phyloP scores from a whole-genome alignment of 2,329 filamentous ascomycete genomes.

The Emydomyces testavorans region DNA sequence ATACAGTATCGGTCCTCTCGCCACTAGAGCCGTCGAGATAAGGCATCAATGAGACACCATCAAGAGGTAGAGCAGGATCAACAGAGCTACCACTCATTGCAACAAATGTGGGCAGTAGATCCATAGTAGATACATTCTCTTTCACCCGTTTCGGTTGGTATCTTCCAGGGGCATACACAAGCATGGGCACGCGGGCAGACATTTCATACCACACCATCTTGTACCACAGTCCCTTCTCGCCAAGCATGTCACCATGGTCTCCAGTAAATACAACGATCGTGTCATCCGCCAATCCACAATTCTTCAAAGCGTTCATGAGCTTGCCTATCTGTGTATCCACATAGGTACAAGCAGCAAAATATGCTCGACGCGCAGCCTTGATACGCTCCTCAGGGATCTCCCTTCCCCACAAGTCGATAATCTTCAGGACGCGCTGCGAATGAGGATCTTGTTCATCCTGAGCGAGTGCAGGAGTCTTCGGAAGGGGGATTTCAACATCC shows the following conservation, averaged over 20 bases:
- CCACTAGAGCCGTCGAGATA: conserved; percentile 51
- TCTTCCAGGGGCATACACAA: conserved; percentile 66
- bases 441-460: conserved; percentile 77
- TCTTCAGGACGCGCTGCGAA: conserved; percentile 73
- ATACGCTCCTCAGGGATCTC: conserved; percentile 77
- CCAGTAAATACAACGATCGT: conserved; percentile 88
- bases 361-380: conserved; percentile 72
- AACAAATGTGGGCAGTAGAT: conserved; percentile 78
- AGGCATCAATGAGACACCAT: conserved; percentile 71
- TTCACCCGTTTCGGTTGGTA: conserved; percentile 66
- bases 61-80: conserved; percentile 63
- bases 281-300: conserved; percentile 68
- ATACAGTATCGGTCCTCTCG: conserved; percentile 63
- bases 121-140: conserved; percentile 81
- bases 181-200: conserved; percentile 76
- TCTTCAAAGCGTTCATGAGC: conserved; percentile 63
- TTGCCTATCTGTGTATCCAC: conserved; percentile 87
- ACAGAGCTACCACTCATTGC: conserved; percentile 66
- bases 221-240: conserved; percentile 83
- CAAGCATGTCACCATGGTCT: conserved; percentile 92
- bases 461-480: conserved; percentile 58
- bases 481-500: conserved; percentile 72
- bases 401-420: conserved; percentile 75
- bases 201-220: conserved; percentile 97
- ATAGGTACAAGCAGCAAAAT: conserved; percentile 87